These are phyloP conservation scores for Pelargonium cotyledonis DNA, from an alignment of 441 rosid species.

Conservation along the genomic window DNA sequence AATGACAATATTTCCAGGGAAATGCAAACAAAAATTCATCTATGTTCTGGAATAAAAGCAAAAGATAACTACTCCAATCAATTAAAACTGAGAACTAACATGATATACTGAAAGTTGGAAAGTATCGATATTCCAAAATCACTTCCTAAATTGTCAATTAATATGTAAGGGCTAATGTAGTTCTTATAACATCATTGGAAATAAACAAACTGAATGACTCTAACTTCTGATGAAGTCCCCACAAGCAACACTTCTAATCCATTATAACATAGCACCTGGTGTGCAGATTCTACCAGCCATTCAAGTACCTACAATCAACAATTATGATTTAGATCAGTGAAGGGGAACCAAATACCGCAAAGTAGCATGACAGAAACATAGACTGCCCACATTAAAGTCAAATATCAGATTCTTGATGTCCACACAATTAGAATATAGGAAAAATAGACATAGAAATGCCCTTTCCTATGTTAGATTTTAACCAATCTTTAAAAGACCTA, in stretches of 20 bases:
- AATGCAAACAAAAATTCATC: neutral
- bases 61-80: neutral
- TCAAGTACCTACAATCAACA: conserved; percentile 23
- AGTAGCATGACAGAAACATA: neutral
- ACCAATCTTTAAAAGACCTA: neutral
- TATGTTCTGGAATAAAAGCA: conserved; percentile 3
- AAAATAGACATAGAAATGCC: neutral
- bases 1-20: neutral
- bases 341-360: neutral
- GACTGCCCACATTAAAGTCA: neutral
- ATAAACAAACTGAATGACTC: conserved; percentile 10
- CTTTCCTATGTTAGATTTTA: neutral
- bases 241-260: conserved; percentile 7
- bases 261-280: conserved; percentile 9
- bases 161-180: neutral
- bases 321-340: neutral
- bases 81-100: neutral
- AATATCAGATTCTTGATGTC: neutral
- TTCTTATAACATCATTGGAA: neutral
- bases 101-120: neutral
- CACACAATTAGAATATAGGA: neutral
- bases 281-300: conserved; percentile 12
- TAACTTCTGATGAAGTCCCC: conserved; percentile 15
- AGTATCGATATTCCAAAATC: conserved; percentile 5
- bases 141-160: conserved; percentile 6